Base-by-base conservation (phyloP, 148 eudicot genomes). In the Fallopia convolvulus region DNA sequence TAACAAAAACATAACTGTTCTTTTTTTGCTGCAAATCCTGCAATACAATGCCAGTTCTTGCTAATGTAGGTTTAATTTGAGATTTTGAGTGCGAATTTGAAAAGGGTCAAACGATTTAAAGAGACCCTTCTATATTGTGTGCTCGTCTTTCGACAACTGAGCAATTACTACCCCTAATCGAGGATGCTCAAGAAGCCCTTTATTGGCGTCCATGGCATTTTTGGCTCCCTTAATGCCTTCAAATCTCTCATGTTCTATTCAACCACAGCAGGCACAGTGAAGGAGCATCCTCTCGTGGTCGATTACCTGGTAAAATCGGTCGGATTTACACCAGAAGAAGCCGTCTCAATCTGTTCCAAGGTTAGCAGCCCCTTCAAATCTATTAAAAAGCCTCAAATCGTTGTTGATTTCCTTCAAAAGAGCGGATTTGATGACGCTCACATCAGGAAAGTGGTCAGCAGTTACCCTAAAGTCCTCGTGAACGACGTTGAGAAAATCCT, bases 401-500 rank as follows among this genome's bases (percentile, higher is more conserved):
- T 86, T 21, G 52, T 82, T 72, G 73, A 76, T 26, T 80, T 80
- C 79, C 79, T 83, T 36, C 66, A 77, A 68, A 4, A 66, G 76
- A 40, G 63, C 10, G 84, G 83, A 30, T 80, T 86, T 3, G 40
- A 71, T 39, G 13, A 74, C 39, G 30, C 82, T 58, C 84, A 86
- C 58, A 77, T 86, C 33, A 81, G 72, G 76, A 81, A 60, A 42
- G 17, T 86, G 32, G 72, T 83, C 36, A 18, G 46, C 70, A 75
- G 68, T 7, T 30, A 41, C 52, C 89, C 86, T 18, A 14, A 58
- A 23, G 5, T 86, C 47, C 80, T 86, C 2, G 47, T 48, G 5
- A 71, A 3, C 55, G 73, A 46, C 58, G 83, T 84, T 33, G 89
- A 76, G 11, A 80, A 77, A 82, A 84, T 77, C 86, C 85, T 86